A percentile compares a stretch with the other conserved stretches of the same genome.
Conservation (phyloP, 73 alveolate genomes). For the Paramecium primaurelia region DNA sequence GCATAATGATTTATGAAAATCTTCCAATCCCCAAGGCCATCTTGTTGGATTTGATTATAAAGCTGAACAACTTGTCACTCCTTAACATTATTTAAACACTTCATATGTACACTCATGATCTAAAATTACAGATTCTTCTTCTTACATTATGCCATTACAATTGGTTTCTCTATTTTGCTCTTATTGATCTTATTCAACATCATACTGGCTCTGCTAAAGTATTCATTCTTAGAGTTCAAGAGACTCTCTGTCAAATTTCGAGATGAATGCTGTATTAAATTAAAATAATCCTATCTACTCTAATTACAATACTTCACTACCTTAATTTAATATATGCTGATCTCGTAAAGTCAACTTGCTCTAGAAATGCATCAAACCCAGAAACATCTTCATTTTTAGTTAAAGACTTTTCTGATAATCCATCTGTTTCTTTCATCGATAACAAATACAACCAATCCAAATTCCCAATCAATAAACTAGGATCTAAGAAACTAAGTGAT, state of each 20-base stretch:
- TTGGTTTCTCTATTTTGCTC: not conserved
- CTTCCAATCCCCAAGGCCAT: constrained; percentile 54
- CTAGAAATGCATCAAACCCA: not conserved
- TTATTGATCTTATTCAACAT: not conserved
- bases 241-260: not conserved
- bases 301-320: not conserved
- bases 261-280: not conserved
- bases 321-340: constrained; percentile 10
- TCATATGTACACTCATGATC: not conserved
- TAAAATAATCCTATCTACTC: not conserved
- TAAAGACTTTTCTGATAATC: constrained; percentile 29
- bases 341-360: constrained; percentile 23
- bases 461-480: not conserved
- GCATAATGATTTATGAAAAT: not conserved
- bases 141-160: not conserved
- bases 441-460: constrained; percentile 22
- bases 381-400: not conserved
- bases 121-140: not conserved
- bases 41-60: not conserved
- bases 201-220: constrained; percentile 3
- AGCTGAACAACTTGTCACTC: not conserved
- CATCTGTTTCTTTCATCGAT: constrained; percentile 4
- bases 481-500: constrained; percentile 17
- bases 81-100: constrained; percentile 6
- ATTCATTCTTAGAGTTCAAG: not conserved